These are phyloP conservation scores for Candida gorgasii DNA, from an alignment of 805 yeast genomes.

Conservation along the genomic window DNA sequence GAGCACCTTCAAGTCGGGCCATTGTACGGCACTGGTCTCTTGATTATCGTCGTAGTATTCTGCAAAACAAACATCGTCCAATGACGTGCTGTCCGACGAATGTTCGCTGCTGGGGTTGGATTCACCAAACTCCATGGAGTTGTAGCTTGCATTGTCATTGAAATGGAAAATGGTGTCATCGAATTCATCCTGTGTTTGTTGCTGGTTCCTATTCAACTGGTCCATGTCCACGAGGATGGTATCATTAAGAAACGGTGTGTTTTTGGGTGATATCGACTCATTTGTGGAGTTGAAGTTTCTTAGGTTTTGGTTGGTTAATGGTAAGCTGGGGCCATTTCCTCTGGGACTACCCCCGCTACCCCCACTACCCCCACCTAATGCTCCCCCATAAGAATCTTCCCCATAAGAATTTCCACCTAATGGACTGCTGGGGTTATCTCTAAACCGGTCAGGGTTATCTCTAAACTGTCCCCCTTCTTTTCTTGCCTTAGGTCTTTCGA, in stretches of 20 bases:
- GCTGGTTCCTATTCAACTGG: slow-evolving; percentile 22
- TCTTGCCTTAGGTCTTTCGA: slow-evolving; percentile 1
- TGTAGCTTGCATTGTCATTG: slow-evolving; percentile 19
- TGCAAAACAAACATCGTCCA: slow-evolving; percentile 93
- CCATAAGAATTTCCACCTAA: too few relatives aligned
- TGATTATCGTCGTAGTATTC: slow-evolving; percentile 50
- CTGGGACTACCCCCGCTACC: not conserved
- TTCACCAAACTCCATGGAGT: slow-evolving; percentile 43
- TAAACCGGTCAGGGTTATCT: too few relatives aligned
- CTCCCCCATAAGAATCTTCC: not conserved
- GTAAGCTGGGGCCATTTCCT: slow-evolving; percentile 20
- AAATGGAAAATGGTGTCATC: slow-evolving; percentile 4
- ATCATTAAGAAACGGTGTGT: not conserved
- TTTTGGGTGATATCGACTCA: slow-evolving; percentile 13
- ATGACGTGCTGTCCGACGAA: slow-evolving; percentile 65
- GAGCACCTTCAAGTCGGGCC: slow-evolving; percentile 85
- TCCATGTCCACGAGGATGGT: slow-evolving; percentile 43
- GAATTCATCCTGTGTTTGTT: not conserved
- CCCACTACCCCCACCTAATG: not conserved
- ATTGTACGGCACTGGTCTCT: slow-evolving; percentile 32
- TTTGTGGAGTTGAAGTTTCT: slow-evolving; percentile 23
- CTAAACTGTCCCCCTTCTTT: too few relatives aligned
- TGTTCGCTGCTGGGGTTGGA: slow-evolving; percentile 69
- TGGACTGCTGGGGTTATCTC: too few relatives aligned
- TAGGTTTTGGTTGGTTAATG: slow-evolving; percentile 41